A percentile compares a stretch with the other conserved stretches of the same genome.
These are phyloP conservation scores for Trichoderma semiorbis DNA, from an alignment of 2,329 filamentous ascomycete species.

Conservation along the genomic window DNA sequence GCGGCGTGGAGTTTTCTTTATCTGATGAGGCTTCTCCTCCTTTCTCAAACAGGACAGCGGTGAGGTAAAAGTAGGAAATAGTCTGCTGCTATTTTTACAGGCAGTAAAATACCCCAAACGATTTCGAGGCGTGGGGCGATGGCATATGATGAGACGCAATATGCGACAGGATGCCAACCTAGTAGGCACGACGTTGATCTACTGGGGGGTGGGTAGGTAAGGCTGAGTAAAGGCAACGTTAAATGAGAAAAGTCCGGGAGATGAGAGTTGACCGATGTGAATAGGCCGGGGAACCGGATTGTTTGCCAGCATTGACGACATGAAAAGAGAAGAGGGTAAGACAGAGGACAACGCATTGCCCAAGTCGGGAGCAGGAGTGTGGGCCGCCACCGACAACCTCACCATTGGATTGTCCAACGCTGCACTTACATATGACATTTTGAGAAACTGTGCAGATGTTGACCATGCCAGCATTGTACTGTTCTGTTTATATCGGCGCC, in stretches of 20 bases:
- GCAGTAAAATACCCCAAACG: not conserved
- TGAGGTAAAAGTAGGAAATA: not conserved
- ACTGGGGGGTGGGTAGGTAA: slow-evolving; percentile 13
- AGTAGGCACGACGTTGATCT: slow-evolving; percentile 16
- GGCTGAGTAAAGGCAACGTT: not conserved
- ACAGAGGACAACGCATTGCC: slow-evolving; percentile 8
- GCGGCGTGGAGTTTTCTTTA: not conserved
- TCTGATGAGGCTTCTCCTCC: not conserved
- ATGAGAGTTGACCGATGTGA: not conserved
- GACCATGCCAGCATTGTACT: not conserved
- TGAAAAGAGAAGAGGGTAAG: slow-evolving; percentile 9
- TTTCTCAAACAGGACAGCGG: not conserved
- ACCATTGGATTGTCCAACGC: slow-evolving; percentile 4
- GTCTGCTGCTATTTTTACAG: not conserved
- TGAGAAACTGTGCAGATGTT: slow-evolving; percentile 8
- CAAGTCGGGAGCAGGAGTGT: slow-evolving; percentile 8
- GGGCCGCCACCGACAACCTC: not conserved
- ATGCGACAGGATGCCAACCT: slow-evolving; percentile 22
- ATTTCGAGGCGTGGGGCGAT: slow-evolving; percentile 20
- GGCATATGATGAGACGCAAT: slow-evolving; percentile 22
- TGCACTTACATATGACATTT: not conserved
- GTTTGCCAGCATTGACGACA: not conserved
- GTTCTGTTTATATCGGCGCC: not conserved
- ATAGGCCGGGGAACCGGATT: not conserved
- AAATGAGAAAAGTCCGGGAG: not conserved